Base-by-base conservation (phyloP, 2,329 filamentous ascomycete species). In the Aspergillus costaricaensis region DNA sequence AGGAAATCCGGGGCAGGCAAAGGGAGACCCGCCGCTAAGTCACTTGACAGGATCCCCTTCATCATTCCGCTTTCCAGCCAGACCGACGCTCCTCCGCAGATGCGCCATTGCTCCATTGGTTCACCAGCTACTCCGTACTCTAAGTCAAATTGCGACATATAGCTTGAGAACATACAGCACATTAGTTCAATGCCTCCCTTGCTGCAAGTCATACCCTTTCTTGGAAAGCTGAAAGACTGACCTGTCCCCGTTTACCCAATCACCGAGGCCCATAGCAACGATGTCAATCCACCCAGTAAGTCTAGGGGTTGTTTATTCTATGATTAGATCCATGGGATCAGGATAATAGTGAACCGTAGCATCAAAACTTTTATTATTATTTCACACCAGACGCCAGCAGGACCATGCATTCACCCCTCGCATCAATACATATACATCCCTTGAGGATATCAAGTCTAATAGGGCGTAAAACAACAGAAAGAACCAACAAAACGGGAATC, bases 381-480 rank as follows among this genome's bases (percentile, higher is more conserved):
- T 61, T 56, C 65, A 66, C 62, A 69, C 72, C 67, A 67, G 72
- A 74, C 73, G 72, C 73, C 73, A 65, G 68, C 27, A 64, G 53
- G 68, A 72, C 66, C 71, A 68, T 72, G 65, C 65, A 72, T 65
- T 64, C 68, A 55, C 60, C 62, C 69, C 63, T 70, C 65, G 67
- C 68, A 70, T 71, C 71, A 72, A 71, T 63, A 63, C 61, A 73
- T 71, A 68, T 73, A 73, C 70, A 74, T 72, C 68, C 67, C 69
- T 67, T 58, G 65, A 69, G 72, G 70, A 71, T 70, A 73, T 72
- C 69, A 68, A 69, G 64, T 71, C 68, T 70, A 70, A 61, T 65
- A 66, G 62, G 59, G 61, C 61, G 60, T 62, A 57, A 65, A 59
- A 57, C 61, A 66, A 57, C 32, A 62, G 39, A 68, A 60, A 55